phyloP scores from a whole-genome alignment of 495 filamentous ascomycete species.

The Penicillium ochrochloron region DNA sequence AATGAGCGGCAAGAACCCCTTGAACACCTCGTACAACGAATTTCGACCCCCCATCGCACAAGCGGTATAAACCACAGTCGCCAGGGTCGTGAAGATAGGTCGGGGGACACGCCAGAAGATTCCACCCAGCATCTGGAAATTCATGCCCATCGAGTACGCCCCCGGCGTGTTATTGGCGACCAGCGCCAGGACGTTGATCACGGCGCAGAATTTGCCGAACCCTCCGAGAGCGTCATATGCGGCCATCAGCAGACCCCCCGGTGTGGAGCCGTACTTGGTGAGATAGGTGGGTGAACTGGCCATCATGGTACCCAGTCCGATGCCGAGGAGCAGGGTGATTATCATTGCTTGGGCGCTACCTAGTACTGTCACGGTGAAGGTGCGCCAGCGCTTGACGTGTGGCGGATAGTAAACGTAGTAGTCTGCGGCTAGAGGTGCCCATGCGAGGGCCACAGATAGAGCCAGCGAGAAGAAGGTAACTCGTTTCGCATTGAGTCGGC shows the following conservation, averaged over 20 bases:
- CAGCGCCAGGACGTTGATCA: conserved; percentile 69
- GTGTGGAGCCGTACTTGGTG: conserved; percentile 58
- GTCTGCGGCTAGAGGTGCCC: conserved; percentile 57
- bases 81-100: conserved; percentile 62
- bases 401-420: conserved; percentile 64
- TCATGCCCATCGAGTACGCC: conserved; percentile 73
- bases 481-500: conserved; percentile 58
- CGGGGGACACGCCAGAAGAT: conserved; percentile 67
- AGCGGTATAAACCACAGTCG: conserved; percentile 47
- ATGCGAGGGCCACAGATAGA: conserved; percentile 58
- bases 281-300: conserved; percentile 55
- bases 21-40: conserved; percentile 51
- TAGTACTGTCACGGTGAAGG: conserved; percentile 51
- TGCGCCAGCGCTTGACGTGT: conserved; percentile 48
- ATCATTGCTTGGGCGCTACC: conserved; percentile 56
- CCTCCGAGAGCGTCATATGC: conserved; percentile 63
- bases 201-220: conserved; percentile 73
- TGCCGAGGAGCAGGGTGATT: conserved; percentile 68
- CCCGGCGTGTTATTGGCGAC: conserved; percentile 73
- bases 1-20: conserved; percentile 54
- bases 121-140: conserved; percentile 71
- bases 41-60: conserved; percentile 57
- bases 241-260: conserved; percentile 69
- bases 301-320: conserved; percentile 69
- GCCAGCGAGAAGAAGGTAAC: conserved; percentile 69